Evolutionary conservation across 495 filamentous ascomycete species (phyloP).

Genomic region (Aspergillus steynii): DNA sequence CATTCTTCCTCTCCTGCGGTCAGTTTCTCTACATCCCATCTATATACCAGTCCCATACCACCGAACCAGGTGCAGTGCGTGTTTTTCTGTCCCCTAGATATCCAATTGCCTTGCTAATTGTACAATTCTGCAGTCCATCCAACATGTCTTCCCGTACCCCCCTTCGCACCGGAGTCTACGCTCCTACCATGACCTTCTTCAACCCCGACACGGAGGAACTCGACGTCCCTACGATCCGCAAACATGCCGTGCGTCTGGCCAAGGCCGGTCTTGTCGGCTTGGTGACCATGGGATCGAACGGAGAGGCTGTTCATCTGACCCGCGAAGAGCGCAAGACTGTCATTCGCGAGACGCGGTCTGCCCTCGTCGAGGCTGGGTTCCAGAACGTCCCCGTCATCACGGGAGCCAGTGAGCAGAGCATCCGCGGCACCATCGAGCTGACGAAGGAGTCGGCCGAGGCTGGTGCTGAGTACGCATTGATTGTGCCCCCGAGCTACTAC

Average conservation of each 20-base stretch:
- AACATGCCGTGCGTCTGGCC: constrained; percentile 78
- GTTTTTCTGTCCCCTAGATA: not conserved
- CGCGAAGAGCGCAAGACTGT: constrained; percentile 73
- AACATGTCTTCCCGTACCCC: constrained; percentile 44
- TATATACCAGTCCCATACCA: not conserved
- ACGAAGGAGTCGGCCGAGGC: constrained; percentile 66
- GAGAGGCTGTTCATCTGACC: constrained; percentile 82
- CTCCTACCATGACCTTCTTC: constrained; percentile 91
- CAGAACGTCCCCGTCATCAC: constrained; percentile 74
- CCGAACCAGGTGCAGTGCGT: not conserved
- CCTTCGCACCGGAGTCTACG: constrained; percentile 83
- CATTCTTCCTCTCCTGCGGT: not conserved
- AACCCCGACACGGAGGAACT: constrained; percentile 78
- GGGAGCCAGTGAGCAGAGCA: constrained; percentile 75
- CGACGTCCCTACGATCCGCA: constrained; percentile 75
- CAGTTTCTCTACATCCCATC: not conserved
- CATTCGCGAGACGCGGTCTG: constrained; percentile 76
- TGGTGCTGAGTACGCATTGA: constrained; percentile 75
- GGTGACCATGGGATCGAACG: constrained; percentile 88
- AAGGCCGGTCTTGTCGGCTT: constrained; percentile 78
- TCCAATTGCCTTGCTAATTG: not conserved
- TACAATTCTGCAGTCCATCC: not conserved
- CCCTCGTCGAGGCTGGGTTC: constrained; percentile 80
- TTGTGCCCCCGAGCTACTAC: constrained; percentile 85
- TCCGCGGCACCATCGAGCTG: constrained; percentile 73